These are phyloP conservation scores for Salicornia ramosissima DNA, from an alignment of 148 eudicot genomes.

Conservation along the genomic window DNA sequence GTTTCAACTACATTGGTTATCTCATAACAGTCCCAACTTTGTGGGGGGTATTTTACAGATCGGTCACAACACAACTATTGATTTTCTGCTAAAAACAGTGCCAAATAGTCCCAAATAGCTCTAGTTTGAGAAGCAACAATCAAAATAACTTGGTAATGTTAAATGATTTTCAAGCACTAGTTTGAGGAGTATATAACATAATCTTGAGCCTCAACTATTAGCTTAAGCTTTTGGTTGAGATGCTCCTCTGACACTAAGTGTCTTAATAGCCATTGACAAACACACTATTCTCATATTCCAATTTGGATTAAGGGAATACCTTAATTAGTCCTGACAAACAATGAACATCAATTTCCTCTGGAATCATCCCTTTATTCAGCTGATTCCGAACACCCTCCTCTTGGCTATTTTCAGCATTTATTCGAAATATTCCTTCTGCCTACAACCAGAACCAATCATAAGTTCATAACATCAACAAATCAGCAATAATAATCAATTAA, in stretches of 20 bases:
- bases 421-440: conserved; percentile 95
- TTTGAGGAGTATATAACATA: no score
- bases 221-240: neutral
- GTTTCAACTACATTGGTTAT: no score
- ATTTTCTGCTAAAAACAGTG: no score
- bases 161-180: neutral
- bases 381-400: conserved; percentile 64
- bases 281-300: neutral
- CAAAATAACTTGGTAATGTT: no score
- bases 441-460: conserved; percentile 26
- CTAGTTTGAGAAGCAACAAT: no score
- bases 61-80: no score
- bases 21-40: no score
- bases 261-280: neutral
- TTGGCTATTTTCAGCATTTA: conserved; percentile 73
- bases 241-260: neutral
- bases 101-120: no score
- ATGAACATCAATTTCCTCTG: conserved; percentile 70
- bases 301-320: conserved; percentile 34
- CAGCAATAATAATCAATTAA: neutral
- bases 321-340: conserved; percentile 85
- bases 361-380: conserved; percentile 68
- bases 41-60: no score
- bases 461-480: conserved; percentile 17
- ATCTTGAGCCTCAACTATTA: no score